These are phyloP conservation scores for Blastobotrys petasosporus DNA, from an alignment of 1,139 yeast genomes.

Conservation along the genomic window DNA sequence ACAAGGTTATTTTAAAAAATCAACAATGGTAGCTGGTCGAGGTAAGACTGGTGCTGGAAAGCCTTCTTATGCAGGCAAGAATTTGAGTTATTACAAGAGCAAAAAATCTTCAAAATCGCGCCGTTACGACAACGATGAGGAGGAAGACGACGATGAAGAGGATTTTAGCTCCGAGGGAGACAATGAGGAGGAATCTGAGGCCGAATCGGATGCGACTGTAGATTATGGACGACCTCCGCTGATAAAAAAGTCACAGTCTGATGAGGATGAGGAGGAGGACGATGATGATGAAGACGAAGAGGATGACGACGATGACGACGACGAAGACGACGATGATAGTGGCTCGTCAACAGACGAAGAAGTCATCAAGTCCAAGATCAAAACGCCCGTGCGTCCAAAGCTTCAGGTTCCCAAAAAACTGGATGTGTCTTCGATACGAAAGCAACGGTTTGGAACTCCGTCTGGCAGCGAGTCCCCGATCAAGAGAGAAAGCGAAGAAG, in stretches of 20 bases:
- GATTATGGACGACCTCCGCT: slow-evolving; percentile 13
- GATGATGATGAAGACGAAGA: slow-evolving; percentile 8
- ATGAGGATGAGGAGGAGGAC: not conserved
- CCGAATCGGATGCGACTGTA: slow-evolving; percentile 13
- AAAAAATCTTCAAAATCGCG: slow-evolving; percentile 3
- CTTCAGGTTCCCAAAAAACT: slow-evolving; percentile 23
- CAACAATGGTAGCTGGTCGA: slow-evolving; percentile 2
- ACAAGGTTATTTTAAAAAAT: not conserved
- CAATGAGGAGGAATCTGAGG: slow-evolving; percentile 12
- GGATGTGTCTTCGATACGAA: slow-evolving; percentile 20
- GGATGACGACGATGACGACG: slow-evolving; percentile 12
- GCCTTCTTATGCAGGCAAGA: slow-evolving; percentile 6
- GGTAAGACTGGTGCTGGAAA: not conserved
- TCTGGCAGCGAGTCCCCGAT: slow-evolving; percentile 7
- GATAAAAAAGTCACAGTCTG: not conserved
- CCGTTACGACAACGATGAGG: not conserved
- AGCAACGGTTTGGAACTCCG: slow-evolving; percentile 15
- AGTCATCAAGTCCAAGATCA: slow-evolving; percentile 15
- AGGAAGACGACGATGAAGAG: slow-evolving; percentile 8
- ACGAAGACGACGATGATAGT: slow-evolving; percentile 14
- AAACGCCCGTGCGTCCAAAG: slow-evolving; percentile 10
- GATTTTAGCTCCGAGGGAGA: slow-evolving; percentile 14
- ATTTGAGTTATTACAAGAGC: slow-evolving; percentile 7
- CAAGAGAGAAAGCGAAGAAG: slow-evolving; percentile 10
- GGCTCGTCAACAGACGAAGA: slow-evolving; percentile 15